Evolutionary conservation across 2,329 filamentous ascomycete genomes (phyloP), one percentile per base, ranked within the genome.

Genomic region (Onygenales sp.): DNA sequence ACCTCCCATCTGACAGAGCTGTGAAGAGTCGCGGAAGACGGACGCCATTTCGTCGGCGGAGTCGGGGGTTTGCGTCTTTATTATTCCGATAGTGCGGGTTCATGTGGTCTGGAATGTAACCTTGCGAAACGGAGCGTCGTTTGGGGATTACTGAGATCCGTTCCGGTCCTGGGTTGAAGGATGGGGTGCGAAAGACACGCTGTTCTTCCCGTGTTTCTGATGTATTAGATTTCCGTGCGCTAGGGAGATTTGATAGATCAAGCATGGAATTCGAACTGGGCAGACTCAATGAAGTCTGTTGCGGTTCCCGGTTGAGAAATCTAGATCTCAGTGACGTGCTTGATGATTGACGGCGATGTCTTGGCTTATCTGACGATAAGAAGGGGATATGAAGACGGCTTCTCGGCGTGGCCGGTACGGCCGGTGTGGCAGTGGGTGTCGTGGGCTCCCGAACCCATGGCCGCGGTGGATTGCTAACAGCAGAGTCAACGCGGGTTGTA

Each of bases 1-100:
- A 44, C 17, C 37, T 54, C 7, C 13, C 37, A 47, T 47, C 36
- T 11, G 42, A 13, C 27, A 46, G 32, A 36, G 17, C 32, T 10
- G 62, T 63, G 34, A 60, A 53, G 4, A 64, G 49, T 37, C 54
- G 55, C 17, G 63, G 57, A 9, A 62, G 53, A 13, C 60, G 59
- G 11, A 59, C 52, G 4, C 59, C 52, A 39, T 60, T 58, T 42
- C 58, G 50, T 8, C 59, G 59, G 31, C 55, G 58, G n/a, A 57
- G 45, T n/a, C 52, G 52, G 11, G 53, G 50, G 27, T 49, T 51
- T 34, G 37, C 39, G 17, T 48, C 36, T 5, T 45, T 43, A 37
- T 3, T 27, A 11, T 44, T 47, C 34, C 39, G 34, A 36, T 33
- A 34, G 4, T 13, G 39, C 37, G 45, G 39, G 32, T 40, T 39